phyloP scores from a whole-genome alignment of 2,329 filamentous ascomycete genomes.

The Pseudogymnoascus sp. region DNA sequence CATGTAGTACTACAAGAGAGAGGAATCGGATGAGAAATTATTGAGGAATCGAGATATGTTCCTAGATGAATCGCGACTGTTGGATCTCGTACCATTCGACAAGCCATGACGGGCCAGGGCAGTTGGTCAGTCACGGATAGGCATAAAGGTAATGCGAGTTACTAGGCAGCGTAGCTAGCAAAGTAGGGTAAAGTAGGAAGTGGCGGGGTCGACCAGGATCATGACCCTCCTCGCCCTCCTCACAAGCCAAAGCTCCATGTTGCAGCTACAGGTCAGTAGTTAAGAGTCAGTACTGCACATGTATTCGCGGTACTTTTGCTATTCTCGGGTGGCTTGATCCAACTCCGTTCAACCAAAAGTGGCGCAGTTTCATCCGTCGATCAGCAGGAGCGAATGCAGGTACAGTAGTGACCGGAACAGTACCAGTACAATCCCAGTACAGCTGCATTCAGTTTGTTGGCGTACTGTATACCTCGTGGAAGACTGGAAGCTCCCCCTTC shows the following conservation, averaged over 20 bases:
- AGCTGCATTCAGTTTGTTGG: not conserved
- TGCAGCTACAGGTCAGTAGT: not conserved
- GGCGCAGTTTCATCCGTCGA: conserved; percentile 1
- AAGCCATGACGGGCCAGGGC: not conserved
- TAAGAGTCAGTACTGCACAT: not conserved
- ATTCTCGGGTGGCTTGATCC: not conserved
- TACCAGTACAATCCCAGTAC: not conserved
- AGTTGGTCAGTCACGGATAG: not conserved
- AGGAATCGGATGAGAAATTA: not conserved
- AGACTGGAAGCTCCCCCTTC: not conserved
- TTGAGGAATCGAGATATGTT: not conserved
- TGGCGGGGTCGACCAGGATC: conserved; percentile 1
- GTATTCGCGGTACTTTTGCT: not conserved
- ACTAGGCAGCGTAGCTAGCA: not conserved
- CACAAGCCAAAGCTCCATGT: not conserved
- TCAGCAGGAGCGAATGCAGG: conserved; percentile 2
- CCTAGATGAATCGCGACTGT: conserved; percentile 4
- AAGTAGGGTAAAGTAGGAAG: not conserved
- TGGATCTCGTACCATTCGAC: not conserved
- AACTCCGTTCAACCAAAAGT: not conserved
- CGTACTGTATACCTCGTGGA: not conserved
- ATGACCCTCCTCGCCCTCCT: not conserved
- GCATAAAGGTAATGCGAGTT: not conserved
- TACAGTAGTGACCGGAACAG: not conserved
- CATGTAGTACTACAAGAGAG: not conserved